A percentile compares a stretch with the other conserved stretches of the same genome.
phyloP scores from a whole-genome alignment of 768 basidiomycete genomes.

The Thelephora ganbajun region DNA sequence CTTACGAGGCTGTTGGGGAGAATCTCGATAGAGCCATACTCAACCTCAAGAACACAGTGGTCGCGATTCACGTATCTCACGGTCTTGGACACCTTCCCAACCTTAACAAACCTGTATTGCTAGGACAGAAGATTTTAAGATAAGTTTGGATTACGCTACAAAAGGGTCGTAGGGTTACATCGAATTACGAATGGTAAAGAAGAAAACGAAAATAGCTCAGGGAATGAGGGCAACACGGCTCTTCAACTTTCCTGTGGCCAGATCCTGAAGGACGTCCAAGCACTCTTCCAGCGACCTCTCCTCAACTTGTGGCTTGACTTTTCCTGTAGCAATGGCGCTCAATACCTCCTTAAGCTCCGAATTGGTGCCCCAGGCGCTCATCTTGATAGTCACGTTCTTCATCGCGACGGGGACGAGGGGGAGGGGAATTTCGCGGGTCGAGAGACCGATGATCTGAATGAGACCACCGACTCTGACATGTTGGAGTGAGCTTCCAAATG shows the following conservation, averaged over 20 bases:
- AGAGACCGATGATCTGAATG: conserved; percentile 8
- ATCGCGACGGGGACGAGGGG: not conserved
- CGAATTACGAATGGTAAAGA: not conserved
- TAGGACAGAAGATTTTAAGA: too few species aligned
- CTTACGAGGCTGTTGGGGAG: too few species aligned
- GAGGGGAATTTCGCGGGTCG: conserved; percentile 2
- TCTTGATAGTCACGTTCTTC: conserved; percentile 8
- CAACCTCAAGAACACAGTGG: too few species aligned
- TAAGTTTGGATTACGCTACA: too few species aligned
- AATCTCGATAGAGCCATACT: too few species aligned
- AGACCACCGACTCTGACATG: conserved; percentile 7
- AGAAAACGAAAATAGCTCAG: not conserved
- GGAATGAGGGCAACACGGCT: conserved; percentile 11
- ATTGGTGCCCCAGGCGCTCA: conserved; percentile 9
- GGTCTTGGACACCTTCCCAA: too few species aligned
- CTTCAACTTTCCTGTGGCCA: conserved; percentile 8
- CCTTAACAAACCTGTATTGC: too few species aligned
- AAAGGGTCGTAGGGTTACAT: too few species aligned
- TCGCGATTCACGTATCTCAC: too few species aligned
- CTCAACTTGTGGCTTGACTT: conserved; percentile 9
- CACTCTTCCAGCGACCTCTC: conserved; percentile 9
- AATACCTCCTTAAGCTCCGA: conserved; percentile 9
- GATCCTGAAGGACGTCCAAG: conserved; percentile 7
- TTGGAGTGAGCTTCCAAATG: conserved; percentile 4
- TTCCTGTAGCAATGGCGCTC: conserved; percentile 9